These are phyloP conservation scores for Xylaria sp. DNA, from an alignment of 2,329 filamentous ascomycete genomes.

Conservation along the genomic window DNA sequence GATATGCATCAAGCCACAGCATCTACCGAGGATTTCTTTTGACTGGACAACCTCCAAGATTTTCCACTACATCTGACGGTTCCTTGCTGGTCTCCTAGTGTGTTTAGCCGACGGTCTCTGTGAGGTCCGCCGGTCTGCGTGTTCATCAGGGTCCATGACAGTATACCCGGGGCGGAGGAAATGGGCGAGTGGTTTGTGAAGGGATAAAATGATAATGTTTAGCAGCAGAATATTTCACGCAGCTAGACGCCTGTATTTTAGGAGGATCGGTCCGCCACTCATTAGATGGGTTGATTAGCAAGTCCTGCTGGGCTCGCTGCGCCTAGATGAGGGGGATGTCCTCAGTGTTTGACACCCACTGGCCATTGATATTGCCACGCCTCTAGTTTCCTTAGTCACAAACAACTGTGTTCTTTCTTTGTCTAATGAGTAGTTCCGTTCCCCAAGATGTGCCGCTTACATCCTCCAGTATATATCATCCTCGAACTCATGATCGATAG, in stretches of 20 bases:
- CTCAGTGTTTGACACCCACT: constrained; percentile 42
- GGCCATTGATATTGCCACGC: constrained; percentile 41
- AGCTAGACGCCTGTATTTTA: constrained; percentile 52
- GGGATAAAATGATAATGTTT: constrained; percentile 45
- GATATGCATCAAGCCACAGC: constrained; percentile 43
- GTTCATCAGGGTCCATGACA: constrained; percentile 45
- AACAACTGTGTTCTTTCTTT: constrained; percentile 45
- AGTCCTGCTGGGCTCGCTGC: constrained; percentile 40
- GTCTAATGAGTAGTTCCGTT: constrained; percentile 43
- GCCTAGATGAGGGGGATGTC: constrained; percentile 39
- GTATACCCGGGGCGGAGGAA: constrained; percentile 48
- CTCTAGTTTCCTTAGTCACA: constrained; percentile 49
- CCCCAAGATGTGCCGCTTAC: constrained; percentile 45
- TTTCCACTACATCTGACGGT: constrained; percentile 33
- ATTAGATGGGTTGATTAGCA: constrained; percentile 34
- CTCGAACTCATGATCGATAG: background rate
- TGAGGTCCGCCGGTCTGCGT: constrained; percentile 42
- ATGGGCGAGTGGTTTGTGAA: constrained; percentile 43
- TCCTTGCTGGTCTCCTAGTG: constrained; percentile 35
- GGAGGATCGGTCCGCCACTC: constrained; percentile 41
- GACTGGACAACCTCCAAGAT: constrained; percentile 35
- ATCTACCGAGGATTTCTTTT: constrained; percentile 38
- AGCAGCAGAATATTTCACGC: constrained; percentile 42
- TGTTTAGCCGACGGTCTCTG: constrained; percentile 40
- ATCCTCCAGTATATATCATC: constrained; percentile 40